Percentiles rank a stretch among this genome's conserved stretches.
These are phyloP conservation scores for Ceratobasidium sp. DNA, from an alignment of 1,284 basidiomycete species.

Conservation along the genomic window DNA sequence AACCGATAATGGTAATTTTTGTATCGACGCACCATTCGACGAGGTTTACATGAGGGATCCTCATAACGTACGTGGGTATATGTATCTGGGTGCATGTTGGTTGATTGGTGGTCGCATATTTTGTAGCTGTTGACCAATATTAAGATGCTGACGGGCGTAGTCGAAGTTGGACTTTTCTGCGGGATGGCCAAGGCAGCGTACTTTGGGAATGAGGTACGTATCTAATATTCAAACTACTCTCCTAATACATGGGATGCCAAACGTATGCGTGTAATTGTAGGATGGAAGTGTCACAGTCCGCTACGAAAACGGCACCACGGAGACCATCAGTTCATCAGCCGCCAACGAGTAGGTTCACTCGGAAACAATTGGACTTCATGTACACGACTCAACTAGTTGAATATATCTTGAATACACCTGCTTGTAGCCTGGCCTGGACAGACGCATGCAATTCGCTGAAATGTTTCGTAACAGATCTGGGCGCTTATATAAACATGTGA, in stretches of 20 bases:
- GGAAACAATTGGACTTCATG: no score
- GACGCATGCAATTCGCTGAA: no score
- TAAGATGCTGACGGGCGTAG: constrained; percentile 94
- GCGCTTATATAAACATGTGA: constrained; percentile 3
- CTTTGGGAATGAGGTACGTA: constrained; percentile 88
- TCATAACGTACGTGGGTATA: constrained; percentile 62
- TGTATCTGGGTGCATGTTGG: not conserved
- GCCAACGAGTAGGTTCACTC: not conserved
- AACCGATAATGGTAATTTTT: constrained; percentile 94
- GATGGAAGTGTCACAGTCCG: constrained; percentile 59
- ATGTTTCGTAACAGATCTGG: no score
- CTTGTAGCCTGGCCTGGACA: no score
- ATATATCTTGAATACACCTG: no score
- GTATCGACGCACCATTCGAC: constrained; percentile 91
- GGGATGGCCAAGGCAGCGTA: constrained; percentile 95
- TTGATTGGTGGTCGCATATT: not conserved
- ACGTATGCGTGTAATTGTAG: constrained; percentile 46
- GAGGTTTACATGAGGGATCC: constrained; percentile 76
- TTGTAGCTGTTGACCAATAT: constrained; percentile 75
- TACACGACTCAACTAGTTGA: no score
- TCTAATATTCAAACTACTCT: constrained; percentile 42
- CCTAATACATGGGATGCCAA: not conserved
- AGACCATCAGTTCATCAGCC: constrained; percentile 50
- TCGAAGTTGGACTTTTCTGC: constrained; percentile 97
- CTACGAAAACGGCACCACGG: constrained; percentile 53